Percentiles rank a stretch among this genome's conserved stretches.
Evolutionary conservation across 192 early-diverging fungal genomes (phyloP).

Genomic region (Dimargaris cristalligena): DNA sequence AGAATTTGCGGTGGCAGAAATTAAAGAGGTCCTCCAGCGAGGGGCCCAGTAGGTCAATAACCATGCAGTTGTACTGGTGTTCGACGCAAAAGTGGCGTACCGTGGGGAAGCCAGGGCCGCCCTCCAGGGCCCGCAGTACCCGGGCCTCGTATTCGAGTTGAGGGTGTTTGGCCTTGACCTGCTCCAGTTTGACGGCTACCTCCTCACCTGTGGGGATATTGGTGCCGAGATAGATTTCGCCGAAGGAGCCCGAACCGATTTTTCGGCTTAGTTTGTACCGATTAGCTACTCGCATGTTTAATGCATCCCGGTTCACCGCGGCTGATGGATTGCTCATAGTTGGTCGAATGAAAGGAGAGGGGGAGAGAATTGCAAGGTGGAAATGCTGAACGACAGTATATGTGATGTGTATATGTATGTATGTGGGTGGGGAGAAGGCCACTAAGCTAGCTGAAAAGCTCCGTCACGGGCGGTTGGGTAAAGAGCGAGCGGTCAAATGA

Average conservation of each 20-base stretch:
- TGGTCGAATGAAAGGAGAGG: background rate
- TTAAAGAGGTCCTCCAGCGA: slow-evolving; percentile 82
- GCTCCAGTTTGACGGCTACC: slow-evolving; percentile 96
- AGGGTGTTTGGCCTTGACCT: slow-evolving; percentile 83
- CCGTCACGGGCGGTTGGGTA: too few relatives aligned
- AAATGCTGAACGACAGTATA: background rate
- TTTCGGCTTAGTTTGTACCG: slow-evolving; percentile 89
- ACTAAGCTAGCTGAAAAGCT: too few relatives aligned
- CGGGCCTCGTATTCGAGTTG: slow-evolving; percentile 95
- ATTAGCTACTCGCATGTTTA: slow-evolving; percentile 81
- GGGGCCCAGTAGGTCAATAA: slow-evolving; percentile 83
- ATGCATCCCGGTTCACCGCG: background rate
- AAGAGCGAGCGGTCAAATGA: too few relatives aligned
- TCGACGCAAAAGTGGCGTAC: slow-evolving; percentile 72
- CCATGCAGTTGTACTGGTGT: slow-evolving; percentile 69
- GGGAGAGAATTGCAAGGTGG: background rate
- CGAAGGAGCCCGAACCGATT: slow-evolving; percentile 95
- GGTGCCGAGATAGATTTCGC: slow-evolving; percentile 88
- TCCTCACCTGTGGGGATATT: slow-evolving; percentile 84
- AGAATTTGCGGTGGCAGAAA: slow-evolving; percentile 75
- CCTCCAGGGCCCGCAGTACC: slow-evolving; percentile 87
- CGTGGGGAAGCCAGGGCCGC: slow-evolving; percentile 81
- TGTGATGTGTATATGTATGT: background rate
- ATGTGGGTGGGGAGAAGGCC: background rate
- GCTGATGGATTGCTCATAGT: background rate